A percentile compares a stretch with the other conserved stretches of the same genome.
Evolutionary conservation across 192 early-diverging fungal species (phyloP).

Genomic region (Coemansia sp.): DNA sequence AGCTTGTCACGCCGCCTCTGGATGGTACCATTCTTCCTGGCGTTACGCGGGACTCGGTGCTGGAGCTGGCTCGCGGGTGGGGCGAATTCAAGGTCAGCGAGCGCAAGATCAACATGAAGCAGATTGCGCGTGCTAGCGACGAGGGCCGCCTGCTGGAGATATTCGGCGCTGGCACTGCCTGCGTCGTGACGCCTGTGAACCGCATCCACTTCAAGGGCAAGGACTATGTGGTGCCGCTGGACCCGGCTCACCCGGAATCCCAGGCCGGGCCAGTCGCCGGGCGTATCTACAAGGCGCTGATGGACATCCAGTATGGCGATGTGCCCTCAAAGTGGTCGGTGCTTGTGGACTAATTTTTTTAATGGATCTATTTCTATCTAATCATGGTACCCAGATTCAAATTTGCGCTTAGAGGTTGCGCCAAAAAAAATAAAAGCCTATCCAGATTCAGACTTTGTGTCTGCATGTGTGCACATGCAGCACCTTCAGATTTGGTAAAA

Average conservation of each 20-base stretch:
- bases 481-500: neutral
- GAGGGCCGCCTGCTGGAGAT: conserved; percentile 85
- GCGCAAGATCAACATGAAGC: conserved; percentile 78
- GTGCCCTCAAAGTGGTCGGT: conserved; percentile 82
- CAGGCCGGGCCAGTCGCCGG: conserved; percentile 88
- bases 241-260: conserved; percentile 71
- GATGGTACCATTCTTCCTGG: conserved; percentile 96
- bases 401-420: too few relatives aligned
- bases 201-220: conserved; percentile 75
- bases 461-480: neutral
- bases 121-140: conserved; percentile 73
- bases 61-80: conserved; percentile 78
- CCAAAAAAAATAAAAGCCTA: neutral
- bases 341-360: conserved; percentile 61
- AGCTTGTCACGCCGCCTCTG: conserved; percentile 89
- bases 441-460: neutral
- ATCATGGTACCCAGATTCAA: too few relatives aligned
- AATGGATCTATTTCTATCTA: neutral
- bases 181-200: conserved; percentile 94
- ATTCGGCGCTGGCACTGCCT: conserved; percentile 96
- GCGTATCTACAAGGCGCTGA: conserved; percentile 81
- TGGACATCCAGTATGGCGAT: conserved; percentile 96
- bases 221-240: conserved; percentile 86
- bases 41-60: conserved; percentile 92
- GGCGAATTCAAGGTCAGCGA: conserved; percentile 87